Percentiles rank a stretch among this genome's conserved stretches.
These are phyloP conservation scores for Colletotrichum godetiae DNA, from an alignment of 2,329 filamentous ascomycete genomes.

Conservation along the genomic window DNA sequence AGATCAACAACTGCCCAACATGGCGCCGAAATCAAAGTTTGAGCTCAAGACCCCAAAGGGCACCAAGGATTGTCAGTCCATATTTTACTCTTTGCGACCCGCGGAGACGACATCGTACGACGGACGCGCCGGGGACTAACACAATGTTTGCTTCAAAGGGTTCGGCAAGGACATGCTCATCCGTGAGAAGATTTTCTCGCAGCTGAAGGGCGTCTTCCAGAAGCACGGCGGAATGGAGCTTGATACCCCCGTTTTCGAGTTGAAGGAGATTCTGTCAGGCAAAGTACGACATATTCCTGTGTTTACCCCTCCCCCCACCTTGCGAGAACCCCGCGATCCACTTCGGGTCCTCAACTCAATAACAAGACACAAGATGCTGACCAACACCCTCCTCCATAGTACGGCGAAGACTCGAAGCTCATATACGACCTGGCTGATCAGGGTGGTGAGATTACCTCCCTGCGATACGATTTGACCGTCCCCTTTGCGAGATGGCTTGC, in stretches of 20 bases:
- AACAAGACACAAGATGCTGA: slow-evolving; percentile 1
- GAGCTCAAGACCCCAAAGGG: slow-evolving; percentile 91
- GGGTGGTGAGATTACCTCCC: slow-evolving; percentile 80
- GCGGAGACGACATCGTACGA: slow-evolving; percentile 11
- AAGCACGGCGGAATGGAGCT: slow-evolving; percentile 83
- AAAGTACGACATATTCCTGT: slow-evolving; percentile 57
- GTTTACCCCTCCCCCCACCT: slow-evolving; percentile 19
- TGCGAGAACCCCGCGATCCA: slow-evolving; percentile 27
- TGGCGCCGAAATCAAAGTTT: slow-evolving; percentile 63
- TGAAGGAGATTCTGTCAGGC: slow-evolving; percentile 86
- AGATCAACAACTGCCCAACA: slow-evolving; percentile 37
- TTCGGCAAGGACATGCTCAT: slow-evolving; percentile 82
- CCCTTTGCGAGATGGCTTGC: slow-evolving; percentile 93
- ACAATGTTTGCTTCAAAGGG: slow-evolving; percentile 54
- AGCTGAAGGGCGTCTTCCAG: slow-evolving; percentile 84
- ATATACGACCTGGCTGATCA: slow-evolving; percentile 74
- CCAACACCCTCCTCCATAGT: not conserved
- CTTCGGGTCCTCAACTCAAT: not conserved
- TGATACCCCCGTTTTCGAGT: slow-evolving; percentile 86
- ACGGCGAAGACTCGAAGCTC: slow-evolving; percentile 88
- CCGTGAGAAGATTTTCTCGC: slow-evolving; percentile 82
- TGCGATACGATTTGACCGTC: slow-evolving; percentile 89
- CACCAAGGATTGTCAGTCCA: slow-evolving; percentile 78
- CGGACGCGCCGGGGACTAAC: slow-evolving; percentile 17
- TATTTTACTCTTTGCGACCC: slow-evolving; percentile 21